Base-by-base conservation (phyloP, 1,284 basidiomycete genomes). In the Megacollybia platyphylla region DNA sequence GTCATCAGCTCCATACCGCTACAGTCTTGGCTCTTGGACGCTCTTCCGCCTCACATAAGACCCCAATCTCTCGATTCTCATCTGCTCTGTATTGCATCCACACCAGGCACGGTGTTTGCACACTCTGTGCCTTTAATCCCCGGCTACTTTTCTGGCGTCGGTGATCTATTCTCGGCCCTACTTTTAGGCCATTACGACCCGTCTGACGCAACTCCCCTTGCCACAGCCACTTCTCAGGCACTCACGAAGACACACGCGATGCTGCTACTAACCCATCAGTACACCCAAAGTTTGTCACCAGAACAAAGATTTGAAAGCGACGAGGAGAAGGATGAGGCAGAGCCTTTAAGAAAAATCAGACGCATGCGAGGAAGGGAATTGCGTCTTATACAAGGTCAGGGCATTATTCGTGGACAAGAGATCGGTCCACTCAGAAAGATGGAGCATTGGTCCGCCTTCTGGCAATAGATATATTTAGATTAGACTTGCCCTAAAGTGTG, bases 111-210 rank as follows among this genome's bases (percentile, higher is more conserved):
- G 0, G 70, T 93, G 13, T 73, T 86, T 59, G 76, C 79, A 0
- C 76, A 79, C 51, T 71, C 70, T 36, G 79, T 97, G 7, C 85
- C 87, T 0, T 76, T 85, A 35, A 73, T 97, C 20, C 77, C 84
- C 15, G 91, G 91, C 7, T 96, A 97, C 64, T 98, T 94, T 59
- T 87, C 88, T 7, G 96, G 94, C 20, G 93, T 97, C 2, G 96
- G 94, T 9, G 94, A 99, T 58, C 76, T 97, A 42, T 98, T 99
- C 65, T 92, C 93, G 2, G 89, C 96, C 0, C 76, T 98, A 43
- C 77, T 93, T 11, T 67, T 96, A 0, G 94, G 81, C 0, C 83
- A 93, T 52, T 97, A 82, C 58, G 56, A 58, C 13, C 52, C 56
- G 9, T 65, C 30, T 57, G 64, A 47, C 28, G 47, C 29, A 44